These are phyloP conservation scores for Cercospora sp. DNA, from an alignment of 2,329 filamentous ascomycete genomes.

Conservation along the genomic window DNA sequence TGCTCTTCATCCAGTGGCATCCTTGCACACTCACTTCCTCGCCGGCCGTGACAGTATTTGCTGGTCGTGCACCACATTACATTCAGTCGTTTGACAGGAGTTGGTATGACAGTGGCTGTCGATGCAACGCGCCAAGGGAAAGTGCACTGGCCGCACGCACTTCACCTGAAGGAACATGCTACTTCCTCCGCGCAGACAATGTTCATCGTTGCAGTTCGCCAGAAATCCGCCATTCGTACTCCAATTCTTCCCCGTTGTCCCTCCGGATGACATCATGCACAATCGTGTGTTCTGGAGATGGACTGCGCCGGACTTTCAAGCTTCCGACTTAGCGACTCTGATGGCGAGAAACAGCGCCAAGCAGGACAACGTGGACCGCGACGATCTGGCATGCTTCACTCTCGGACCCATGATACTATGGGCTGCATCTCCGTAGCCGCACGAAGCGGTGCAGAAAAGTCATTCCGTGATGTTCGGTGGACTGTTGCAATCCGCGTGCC, in stretches of 20 bases:
- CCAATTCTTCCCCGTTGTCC: not conserved
- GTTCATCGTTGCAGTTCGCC: not conserved
- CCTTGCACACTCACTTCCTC: not conserved
- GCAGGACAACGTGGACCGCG: not conserved
- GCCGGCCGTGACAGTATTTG: not conserved
- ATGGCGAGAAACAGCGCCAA: not conserved
- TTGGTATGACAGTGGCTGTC: not conserved
- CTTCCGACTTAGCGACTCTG: not conserved
- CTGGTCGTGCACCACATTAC: not conserved
- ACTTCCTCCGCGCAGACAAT: not conserved
- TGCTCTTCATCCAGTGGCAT: not conserved
- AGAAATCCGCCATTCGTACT: not conserved
- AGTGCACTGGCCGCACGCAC: not conserved
- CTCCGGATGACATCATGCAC: not conserved
- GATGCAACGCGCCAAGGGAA: not conserved
- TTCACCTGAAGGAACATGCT: not conserved
- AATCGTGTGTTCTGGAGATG: not conserved
- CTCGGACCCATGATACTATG: not conserved
- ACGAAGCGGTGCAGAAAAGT: not conserved
- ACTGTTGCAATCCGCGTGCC: not conserved
- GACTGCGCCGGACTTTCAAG: not conserved
- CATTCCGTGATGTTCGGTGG: not conserved
- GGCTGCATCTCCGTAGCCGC: not conserved
- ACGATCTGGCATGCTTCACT: not conserved
- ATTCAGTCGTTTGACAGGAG: not conserved